A percentile compares a stretch with the other conserved stretches of the same genome.
Evolutionary conservation across 176 grass and related monocot genomes (phyloP).

Genomic region (Oryza meridionalis): DNA sequence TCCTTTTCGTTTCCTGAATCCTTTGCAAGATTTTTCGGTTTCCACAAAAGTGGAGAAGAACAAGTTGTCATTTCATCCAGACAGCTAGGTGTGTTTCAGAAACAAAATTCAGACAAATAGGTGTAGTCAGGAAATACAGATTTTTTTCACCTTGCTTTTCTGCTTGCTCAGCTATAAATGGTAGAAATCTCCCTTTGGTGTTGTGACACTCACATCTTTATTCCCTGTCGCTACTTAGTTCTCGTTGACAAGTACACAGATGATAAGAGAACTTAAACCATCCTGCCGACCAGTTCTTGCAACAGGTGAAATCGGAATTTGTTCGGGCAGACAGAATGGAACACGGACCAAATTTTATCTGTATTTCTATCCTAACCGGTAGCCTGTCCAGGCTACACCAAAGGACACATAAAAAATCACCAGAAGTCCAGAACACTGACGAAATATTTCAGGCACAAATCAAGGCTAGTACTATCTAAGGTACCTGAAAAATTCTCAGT

Average conservation of each 20-base stretch:
- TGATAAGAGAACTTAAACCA: constrained; percentile 2
- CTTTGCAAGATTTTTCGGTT: background rate
- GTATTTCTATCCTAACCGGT: background rate
- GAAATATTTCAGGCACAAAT: background rate
- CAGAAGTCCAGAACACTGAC: background rate
- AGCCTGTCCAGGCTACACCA: background rate
- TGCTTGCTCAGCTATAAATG: background rate
- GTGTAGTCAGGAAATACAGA: background rate
- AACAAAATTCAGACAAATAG: background rate
- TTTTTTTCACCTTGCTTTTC: constrained; percentile 21
- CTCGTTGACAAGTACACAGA: constrained; percentile 31
- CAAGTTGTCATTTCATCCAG: background rate
- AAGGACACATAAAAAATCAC: background rate
- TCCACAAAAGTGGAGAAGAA: constrained; percentile 1
- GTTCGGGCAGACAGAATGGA: constrained; percentile 20
- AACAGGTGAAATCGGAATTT: constrained; percentile 19
- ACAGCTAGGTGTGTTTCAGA: background rate
- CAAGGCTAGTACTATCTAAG: background rate
- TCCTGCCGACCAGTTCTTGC: background rate
- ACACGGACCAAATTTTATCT: constrained; percentile 36
- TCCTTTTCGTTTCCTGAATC: background rate
- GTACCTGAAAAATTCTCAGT: background rate
- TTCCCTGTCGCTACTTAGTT: constrained; percentile 20
- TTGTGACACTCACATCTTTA: constrained; percentile 14
- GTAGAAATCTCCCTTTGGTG: background rate